A percentile compares a stretch with the other conserved stretches of the same genome.
Evolutionary conservation across 371 early-diverging fungal genomes (phyloP).

Genomic region (Basidiobolus meristosporus): DNA sequence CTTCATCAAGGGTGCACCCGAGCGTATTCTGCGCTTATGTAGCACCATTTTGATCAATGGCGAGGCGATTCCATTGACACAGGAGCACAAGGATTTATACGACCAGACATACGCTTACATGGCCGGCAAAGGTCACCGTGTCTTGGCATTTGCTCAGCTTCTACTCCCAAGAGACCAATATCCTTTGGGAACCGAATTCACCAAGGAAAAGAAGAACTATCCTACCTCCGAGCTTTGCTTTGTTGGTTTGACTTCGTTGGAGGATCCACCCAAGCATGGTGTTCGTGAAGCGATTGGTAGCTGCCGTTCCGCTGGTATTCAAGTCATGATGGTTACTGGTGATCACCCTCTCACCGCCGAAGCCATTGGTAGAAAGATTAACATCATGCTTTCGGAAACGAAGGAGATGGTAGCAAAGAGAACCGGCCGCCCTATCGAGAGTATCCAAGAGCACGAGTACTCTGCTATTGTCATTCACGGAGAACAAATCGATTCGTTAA

Average conservation of each 20-base stretch:
- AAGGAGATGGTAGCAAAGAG: conserved; percentile 48
- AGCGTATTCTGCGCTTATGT: conserved; percentile 69
- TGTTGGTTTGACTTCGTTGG: conserved; percentile 68
- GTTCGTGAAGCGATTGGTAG: conserved; percentile 87
- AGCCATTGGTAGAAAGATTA: conserved; percentile 77
- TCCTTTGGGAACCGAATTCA: conserved; percentile 49
- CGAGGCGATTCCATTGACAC: conserved; percentile 25
- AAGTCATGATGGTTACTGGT: conserved; percentile 93
- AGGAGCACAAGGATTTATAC: conserved; percentile 35
- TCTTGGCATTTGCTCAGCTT: conserved; percentile 75
- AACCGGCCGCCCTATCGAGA: conserved; percentile 26
- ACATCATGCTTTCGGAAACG: conserved; percentile 76
- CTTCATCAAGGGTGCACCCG: conserved; percentile 88
- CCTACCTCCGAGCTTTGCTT: conserved; percentile 52
- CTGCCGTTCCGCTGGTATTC: conserved; percentile 80
- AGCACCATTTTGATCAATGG: conserved; percentile 28
- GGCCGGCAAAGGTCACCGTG: conserved; percentile 87
- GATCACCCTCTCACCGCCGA: conserved; percentile 85
- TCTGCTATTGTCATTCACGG: conserved; percentile 82
- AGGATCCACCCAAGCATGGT: conserved; percentile 93
- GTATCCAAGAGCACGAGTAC: conserved; percentile 57
- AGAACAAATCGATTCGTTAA: conserved; percentile 55
- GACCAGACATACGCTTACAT: conserved; percentile 56
- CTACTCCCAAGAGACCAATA: conserved; percentile 34
- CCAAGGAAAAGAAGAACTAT: conserved; percentile 51